Conservation (phyloP, 1,284 basidiomycete genomes). For the Neolentinus lepideus region DNA sequence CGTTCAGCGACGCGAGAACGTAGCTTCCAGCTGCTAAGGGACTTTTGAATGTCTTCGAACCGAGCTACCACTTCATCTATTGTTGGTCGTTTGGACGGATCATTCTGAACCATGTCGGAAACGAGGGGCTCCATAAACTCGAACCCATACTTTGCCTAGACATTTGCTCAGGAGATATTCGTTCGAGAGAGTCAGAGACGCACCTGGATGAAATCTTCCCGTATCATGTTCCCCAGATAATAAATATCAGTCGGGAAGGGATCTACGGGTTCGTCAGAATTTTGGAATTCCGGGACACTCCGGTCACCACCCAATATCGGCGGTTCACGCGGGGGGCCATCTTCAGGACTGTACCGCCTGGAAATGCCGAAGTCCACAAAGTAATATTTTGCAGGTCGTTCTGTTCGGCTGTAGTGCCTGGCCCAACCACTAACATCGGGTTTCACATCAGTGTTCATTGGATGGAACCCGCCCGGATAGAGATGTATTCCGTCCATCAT, state of each 20-base stretch:
- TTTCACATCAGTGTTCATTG: background rate
- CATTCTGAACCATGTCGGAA: conserved; percentile 18
- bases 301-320: background rate
- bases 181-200: background rate
- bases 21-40: background rate
- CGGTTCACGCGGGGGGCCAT: background rate
- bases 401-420: background rate
- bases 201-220: conserved; percentile 1
- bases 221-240: conserved; percentile 22
- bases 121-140: conserved; percentile 5
- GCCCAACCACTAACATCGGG: background rate
- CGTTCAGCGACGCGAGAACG: background rate
- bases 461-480: conserved; percentile 6
- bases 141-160: conserved; percentile 1
- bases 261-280: conserved; percentile 13
- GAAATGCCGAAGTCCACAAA: conserved; percentile 1
- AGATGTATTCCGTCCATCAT: conserved; percentile 4
- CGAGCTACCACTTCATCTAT: conserved; percentile 20
- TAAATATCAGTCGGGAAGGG: conserved; percentile 31
- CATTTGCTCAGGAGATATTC: no score
- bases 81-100: conserved; percentile 19
- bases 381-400: background rate
- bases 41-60: conserved; percentile 12
- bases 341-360: background rate
- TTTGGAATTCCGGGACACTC: background rate